These are phyloP conservation scores for Xerocomellus amylosporus DNA, from an alignment of 768 basidiomycete species.

Conservation along the genomic window DNA sequence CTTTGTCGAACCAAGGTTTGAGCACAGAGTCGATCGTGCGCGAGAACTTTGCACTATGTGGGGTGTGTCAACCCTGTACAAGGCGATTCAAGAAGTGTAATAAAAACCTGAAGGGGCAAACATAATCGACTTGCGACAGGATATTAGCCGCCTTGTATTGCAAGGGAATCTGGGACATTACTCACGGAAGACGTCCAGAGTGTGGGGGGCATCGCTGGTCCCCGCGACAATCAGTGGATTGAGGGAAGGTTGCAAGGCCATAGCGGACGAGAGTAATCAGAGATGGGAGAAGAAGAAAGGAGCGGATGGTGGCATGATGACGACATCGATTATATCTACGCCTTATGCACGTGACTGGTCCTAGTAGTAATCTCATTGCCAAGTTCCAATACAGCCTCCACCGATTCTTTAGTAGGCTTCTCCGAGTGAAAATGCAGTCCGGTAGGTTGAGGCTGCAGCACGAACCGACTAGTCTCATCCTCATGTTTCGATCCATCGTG, in stretches of 20 bases:
- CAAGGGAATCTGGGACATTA: neutral
- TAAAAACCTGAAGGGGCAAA: slow-evolving; percentile 74
- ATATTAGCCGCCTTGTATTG: neutral
- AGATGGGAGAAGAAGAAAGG: neutral
- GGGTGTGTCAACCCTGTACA: neutral
- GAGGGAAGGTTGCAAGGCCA: slow-evolving; percentile 81
- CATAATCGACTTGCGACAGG: slow-evolving; percentile 66
- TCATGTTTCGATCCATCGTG: too few relatives aligned
- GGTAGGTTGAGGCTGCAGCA: too few relatives aligned
- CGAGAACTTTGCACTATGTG: slow-evolving; percentile 56
- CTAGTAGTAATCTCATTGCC: too few relatives aligned
- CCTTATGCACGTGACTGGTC: neutral
- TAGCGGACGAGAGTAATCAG: slow-evolving; percentile 24
- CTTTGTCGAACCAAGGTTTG: slow-evolving; percentile 53
- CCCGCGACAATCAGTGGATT: slow-evolving; percentile 64
- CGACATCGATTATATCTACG: neutral
- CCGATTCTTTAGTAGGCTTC: too few relatives aligned
- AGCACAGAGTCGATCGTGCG: slow-evolving; percentile 57
- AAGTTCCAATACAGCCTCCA: too few relatives aligned
- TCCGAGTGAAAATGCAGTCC: too few relatives aligned
- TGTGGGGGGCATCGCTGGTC: slow-evolving; percentile 58
- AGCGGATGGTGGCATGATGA: neutral
- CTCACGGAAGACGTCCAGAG: slow-evolving; percentile 76
- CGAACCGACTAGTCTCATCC: too few relatives aligned
- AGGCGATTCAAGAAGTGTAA: neutral